Evolutionary conservation across 2,329 filamentous ascomycete genomes (phyloP), one percentile per base, ranked within the genome.

Genomic region (Aspergillus sojae): DNA sequence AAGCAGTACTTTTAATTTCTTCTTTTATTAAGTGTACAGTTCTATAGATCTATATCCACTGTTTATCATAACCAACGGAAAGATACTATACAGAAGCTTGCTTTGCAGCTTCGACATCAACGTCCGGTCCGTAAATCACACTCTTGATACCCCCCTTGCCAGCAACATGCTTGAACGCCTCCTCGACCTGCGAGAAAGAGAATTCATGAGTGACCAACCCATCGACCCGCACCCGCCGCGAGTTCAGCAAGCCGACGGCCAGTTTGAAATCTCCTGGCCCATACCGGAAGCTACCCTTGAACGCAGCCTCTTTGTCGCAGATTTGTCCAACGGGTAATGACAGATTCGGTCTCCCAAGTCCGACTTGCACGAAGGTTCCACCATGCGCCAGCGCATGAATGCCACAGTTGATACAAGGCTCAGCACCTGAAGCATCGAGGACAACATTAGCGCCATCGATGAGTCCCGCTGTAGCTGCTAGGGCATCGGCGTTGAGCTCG

Each of bases 271-370:
- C 94, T 12, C 93, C 93, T 54, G 87, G 85, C 1, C 89, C 89
- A 78, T 97, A 97, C 41, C 94, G 86, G 83, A 97, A 97, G 65
- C 89, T 93, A 28, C 93, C 93, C 73, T 89, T 91, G 54, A 91
- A 86, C 4, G 89, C 94, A 34, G 96, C 84, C 82, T 97, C 94
- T 81, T 96, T 97, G 61, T 89, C 84, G 75, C 92, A 95, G 76
- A 95, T 83, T 16, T 95, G 66, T 91, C 93, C 83, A 94, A 96
- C 32, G 77, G 70, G 70, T 23, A 72, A 10, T 1, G 62, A 90
- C 76, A 96, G 91, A 71, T 95, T 91, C 16, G 88, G 76, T 75
- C 90, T 90, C 72, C 94, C 94, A 91, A 96, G 94, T 57, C 93
- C 93, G 57, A 88, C 91, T 79, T 95, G 92, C 5, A 94, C 88